Conservation (phyloP, 208 protist genomes). For the Crithidia thermophila region DNA sequence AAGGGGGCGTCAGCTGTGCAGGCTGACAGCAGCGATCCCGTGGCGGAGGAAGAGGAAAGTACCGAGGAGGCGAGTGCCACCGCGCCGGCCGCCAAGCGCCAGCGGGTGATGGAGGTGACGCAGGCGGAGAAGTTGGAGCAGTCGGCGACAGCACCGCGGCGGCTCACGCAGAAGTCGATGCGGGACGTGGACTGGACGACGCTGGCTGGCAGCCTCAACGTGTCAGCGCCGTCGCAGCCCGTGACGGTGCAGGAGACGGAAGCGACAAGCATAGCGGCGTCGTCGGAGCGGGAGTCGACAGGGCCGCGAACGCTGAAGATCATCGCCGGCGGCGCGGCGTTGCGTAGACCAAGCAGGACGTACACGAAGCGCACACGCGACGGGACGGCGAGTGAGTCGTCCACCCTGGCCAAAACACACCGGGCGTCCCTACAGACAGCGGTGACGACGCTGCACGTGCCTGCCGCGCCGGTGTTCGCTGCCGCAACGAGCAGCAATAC, state of each 20-base stretch:
- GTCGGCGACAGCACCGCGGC: background rate
- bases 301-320: conserved; percentile 24
- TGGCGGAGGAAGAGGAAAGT: background rate
- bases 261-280: background rate
- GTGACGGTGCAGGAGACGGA: conserved; percentile 1
- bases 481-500: too few relatives aligned
- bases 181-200: background rate
- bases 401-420: too few relatives aligned
- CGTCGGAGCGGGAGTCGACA: background rate
- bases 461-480: conserved; percentile 19
- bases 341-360: conserved; percentile 3
- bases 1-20: background rate
- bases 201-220: background rate
- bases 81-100: background rate
- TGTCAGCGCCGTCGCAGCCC: background rate
- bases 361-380: conserved; percentile 9
- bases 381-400: background rate
- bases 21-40: background rate
- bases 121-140: too few relatives aligned
- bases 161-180: background rate
- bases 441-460: conserved; percentile 23
- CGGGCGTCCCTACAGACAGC: too few relatives aligned
- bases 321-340: conserved; percentile 17
- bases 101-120: background rate
- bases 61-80: background rate